phyloP scores from a whole-genome alignment of 805 yeast species.

The Candida ascalaphidarum region DNA sequence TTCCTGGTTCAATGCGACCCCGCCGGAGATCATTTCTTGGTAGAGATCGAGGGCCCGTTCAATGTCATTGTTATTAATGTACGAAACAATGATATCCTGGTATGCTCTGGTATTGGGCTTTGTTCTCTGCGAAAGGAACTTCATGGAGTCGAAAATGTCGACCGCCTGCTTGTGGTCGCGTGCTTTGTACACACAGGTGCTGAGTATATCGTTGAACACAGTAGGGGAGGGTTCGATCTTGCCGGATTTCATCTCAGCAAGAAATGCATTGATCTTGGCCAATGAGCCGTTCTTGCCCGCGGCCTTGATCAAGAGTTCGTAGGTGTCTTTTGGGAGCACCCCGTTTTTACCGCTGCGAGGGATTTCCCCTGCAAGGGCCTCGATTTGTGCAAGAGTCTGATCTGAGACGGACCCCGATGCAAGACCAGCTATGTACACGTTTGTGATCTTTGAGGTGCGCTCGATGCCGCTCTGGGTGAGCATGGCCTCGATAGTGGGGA shows the following conservation, averaged over 20 bases:
- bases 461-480: constrained; percentile 23
- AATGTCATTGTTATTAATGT: constrained; percentile 52
- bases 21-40: constrained; percentile 48
- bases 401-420: constrained; percentile 13
- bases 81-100: constrained; percentile 60
- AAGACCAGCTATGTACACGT: constrained; percentile 29
- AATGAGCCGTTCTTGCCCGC: constrained; percentile 34
- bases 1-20: constrained; percentile 21
- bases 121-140: constrained; percentile 58
- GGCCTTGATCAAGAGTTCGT: constrained; percentile 36
- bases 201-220: constrained; percentile 50
- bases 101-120: constrained; percentile 65
- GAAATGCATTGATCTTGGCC: constrained; percentile 25
- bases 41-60: constrained; percentile 72
- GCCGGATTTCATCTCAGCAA: constrained; percentile 26
- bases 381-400: constrained; percentile 18
- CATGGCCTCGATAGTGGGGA: constrained; percentile 13
- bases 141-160: constrained; percentile 76
- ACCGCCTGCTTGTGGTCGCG: constrained; percentile 52
- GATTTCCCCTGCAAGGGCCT: constrained; percentile 21
- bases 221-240: constrained; percentile 34
- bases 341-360: constrained; percentile 10
- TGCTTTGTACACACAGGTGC: constrained; percentile 47
- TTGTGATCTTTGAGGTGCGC: constrained; percentile 22
- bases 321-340: constrained; percentile 29